Evolutionary conservation across 352 stramenopile species (phyloP), one percentile per base, ranked within the genome.

Genomic region (Pythium monospermum): DNA sequence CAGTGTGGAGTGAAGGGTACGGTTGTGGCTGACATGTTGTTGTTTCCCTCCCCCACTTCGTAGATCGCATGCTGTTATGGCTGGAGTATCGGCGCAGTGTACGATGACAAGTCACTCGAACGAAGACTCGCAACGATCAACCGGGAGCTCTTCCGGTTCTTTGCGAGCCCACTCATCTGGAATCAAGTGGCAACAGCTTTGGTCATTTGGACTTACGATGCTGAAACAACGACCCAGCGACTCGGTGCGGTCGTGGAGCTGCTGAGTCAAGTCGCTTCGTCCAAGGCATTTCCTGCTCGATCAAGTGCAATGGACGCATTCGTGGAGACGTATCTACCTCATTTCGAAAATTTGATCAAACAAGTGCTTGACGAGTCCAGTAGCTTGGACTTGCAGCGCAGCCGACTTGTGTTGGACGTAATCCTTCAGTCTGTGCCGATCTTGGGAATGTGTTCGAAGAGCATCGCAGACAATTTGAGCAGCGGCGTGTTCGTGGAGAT

Each of bases 291-390:
- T 23, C 11, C 38, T 12, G 25, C 57, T 4, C 61, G 53, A 8
- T 83, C 76, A 1, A 33, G 30, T 2, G 59, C 79, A 10, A 79
- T 71, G 58, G 72, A 85, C 37, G 19, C 43, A 15, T 85, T 90
- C 54, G 66, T 68, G 12, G 61, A 79, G 46, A 66, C 50, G 0
- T 65, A 85, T 23, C 49, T 74, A 19, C 50, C 59, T 19, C 64
- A 70, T 36, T 54, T 81, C 7, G 68, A 82, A 39, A 44, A 68
- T 25, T 70, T 87, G 15, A 46, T 81, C n/a, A 18, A 2, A 0
- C 53, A 66, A 18, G 66, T 45, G 27, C 50, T 73, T 23, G 41
- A 59, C 19, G 25, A 39, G 6, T 55, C 57, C 12, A 35, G 38
- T 16, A 23, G 12, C 13, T 21, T 7, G 19, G 55, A 83, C 10